These are phyloP conservation scores for Blastobotrys buckinghamii DNA, from an alignment of 1,139 yeast species.

Conservation along the genomic window DNA sequence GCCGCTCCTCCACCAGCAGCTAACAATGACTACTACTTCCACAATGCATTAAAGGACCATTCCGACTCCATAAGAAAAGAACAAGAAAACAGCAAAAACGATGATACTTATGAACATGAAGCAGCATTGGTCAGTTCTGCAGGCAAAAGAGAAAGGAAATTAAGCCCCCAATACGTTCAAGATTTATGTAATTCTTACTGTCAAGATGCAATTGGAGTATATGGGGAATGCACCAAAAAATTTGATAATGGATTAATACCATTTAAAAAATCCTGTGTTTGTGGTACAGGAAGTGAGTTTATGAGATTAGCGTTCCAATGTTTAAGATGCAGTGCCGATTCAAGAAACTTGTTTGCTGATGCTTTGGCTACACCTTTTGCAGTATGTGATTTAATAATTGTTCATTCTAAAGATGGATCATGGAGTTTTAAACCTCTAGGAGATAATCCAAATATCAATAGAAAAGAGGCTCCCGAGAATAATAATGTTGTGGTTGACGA, in stretches of 20 bases:
- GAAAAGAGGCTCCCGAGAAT: not conserved
- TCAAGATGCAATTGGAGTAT: not conserved
- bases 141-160: not conserved
- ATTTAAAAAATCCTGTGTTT: not conserved
- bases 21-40: not conserved
- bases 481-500: too few relatives aligned
- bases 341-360: not conserved
- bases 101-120: too few relatives aligned
- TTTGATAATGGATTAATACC: not conserved
- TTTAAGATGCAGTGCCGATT: not conserved
- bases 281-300: not conserved
- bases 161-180: not conserved
- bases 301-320: not conserved
- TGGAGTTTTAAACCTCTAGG: not conserved
- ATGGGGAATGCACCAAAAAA: not conserved
- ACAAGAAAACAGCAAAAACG: too few relatives aligned
- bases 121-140: too few relatives aligned
- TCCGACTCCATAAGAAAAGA: too few relatives aligned
- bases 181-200: constrained; percentile 2
- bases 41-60: not conserved
- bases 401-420: not conserved
- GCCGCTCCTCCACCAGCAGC: too few relatives aligned
- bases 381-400: not conserved
- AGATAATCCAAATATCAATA: not conserved
- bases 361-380: not conserved